A percentile compares a stretch with the other conserved stretches of the same genome.
phyloP scores from a whole-genome alignment of 2,329 filamentous ascomycete species.

The Clonostachys rhizophaga region DNA sequence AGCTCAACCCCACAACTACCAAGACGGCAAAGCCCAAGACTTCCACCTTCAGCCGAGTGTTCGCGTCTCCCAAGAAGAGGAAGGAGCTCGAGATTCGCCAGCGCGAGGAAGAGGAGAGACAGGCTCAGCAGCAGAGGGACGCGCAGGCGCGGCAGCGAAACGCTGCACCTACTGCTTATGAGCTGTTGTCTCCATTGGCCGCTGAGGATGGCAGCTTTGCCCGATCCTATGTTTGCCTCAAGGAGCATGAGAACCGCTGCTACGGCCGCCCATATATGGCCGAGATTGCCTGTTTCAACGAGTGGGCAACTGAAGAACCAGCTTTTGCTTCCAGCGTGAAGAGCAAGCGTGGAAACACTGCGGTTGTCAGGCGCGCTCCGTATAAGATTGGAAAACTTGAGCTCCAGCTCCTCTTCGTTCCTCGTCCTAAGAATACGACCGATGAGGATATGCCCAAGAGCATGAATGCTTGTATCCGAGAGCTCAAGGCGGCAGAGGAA shows the following conservation, averaged over 20 bases:
- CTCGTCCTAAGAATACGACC: constrained; percentile 77
- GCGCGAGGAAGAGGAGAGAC: constrained; percentile 76
- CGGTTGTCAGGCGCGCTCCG: constrained; percentile 78
- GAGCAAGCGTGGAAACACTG: constrained; percentile 76
- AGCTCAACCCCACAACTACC: constrained; percentile 47
- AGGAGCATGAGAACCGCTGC: constrained; percentile 83
- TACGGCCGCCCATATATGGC: constrained; percentile 85
- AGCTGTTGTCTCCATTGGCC: constrained; percentile 80
- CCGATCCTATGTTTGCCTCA: constrained; percentile 87
- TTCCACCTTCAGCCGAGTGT: constrained; percentile 86
- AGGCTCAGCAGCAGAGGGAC: constrained; percentile 59
- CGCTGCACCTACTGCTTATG: constrained; percentile 71
- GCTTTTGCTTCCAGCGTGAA: constrained; percentile 80
- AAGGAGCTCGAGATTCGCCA: constrained; percentile 87
- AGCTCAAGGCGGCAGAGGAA: constrained; percentile 87
- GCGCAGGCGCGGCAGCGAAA: constrained; percentile 58
- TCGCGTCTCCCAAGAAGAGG: constrained; percentile 93
- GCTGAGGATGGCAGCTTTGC: constrained; percentile 92
- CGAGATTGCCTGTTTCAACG: constrained; percentile 94
- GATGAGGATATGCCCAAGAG: constrained; percentile 99
- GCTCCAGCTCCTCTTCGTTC: constrained; percentile 90
- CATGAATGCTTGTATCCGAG: constrained; percentile 93
- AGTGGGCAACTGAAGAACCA: constrained; percentile 90
- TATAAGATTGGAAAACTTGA: constrained; percentile 96
- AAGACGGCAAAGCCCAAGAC: constrained; percentile 69